Evolutionary conservation across 768 basidiomycete species (phyloP).

Genomic region (Crucibulum laeve): DNA sequence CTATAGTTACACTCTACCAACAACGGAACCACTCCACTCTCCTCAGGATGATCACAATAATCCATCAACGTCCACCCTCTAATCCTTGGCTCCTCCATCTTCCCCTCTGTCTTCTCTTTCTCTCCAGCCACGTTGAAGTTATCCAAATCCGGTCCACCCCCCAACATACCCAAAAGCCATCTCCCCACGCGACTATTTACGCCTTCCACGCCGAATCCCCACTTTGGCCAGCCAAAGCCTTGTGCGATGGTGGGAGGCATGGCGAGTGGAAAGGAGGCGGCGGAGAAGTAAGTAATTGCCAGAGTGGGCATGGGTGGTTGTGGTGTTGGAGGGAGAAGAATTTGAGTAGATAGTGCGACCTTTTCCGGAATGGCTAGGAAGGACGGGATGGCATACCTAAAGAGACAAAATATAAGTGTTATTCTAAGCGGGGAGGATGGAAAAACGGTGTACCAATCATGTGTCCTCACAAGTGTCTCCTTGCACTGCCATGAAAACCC

Average conservation of each 20-base stretch:
- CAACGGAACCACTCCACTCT: conserved; percentile 50
- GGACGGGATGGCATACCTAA: conserved; percentile 76
- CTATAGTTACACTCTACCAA: conserved; percentile 78
- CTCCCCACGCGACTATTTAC: conserved; percentile 71
- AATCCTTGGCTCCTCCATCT: conserved; percentile 37
- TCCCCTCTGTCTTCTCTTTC: conserved; percentile 7
- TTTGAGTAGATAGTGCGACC: conserved; percentile 46
- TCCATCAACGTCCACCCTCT: conserved; percentile 79
- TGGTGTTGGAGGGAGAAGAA: conserved; percentile 39
- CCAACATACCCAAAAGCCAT: conserved; percentile 64
- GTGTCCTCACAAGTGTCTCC: conserved; percentile 63
- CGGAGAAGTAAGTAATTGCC: conserved; percentile 79
- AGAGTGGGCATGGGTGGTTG: conserved; percentile 39
- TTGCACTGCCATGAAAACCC: conserved; percentile 82
- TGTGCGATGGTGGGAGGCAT: conserved; percentile 72
- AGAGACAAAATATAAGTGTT: not conserved
- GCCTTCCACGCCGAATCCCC: conserved; percentile 80
- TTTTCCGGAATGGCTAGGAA: conserved; percentile 88
- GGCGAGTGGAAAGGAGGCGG: conserved; percentile 76
- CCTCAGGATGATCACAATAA: conserved; percentile 60
- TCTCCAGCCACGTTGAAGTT: conserved; percentile 9
- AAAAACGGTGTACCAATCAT: conserved; percentile 68
- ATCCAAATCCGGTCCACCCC: conserved; percentile 10
- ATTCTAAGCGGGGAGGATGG: conserved; percentile 3
- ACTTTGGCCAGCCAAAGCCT: conserved; percentile 79